Base-by-base conservation (phyloP, 257 asterid species). In the Capsicum chinense region DNA sequence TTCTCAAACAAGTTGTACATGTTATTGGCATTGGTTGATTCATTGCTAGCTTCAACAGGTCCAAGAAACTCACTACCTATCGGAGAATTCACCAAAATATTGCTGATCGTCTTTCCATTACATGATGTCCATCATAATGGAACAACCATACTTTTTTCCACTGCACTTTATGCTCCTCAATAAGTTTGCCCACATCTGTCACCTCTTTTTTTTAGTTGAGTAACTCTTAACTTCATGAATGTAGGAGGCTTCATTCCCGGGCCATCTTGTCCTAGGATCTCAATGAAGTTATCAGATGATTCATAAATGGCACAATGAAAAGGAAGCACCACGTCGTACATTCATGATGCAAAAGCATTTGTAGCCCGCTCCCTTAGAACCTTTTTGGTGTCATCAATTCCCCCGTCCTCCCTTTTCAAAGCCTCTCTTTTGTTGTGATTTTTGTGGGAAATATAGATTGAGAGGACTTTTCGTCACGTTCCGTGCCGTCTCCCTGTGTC, bases 71-170 rank as follows among this genome's bases (percentile, higher is more conserved):
- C 26, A 54, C 52, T 54, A 13, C 78, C 54, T 21, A 39, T 60
- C 11, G 59, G 76, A 19, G 78, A 58, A 54, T 81, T 63, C 48
- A 57, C 26, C 68, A 80, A 80, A 56, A 80, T 50, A 58, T 80
- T 57, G 39, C 57, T 9, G 16, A 58, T 33, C 48, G 26, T 59
- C 33, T 66, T 35, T 11, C 71, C 47, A 66, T 12, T 66, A 21
- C 9, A 39, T 63, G 69, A 3, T 21, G 9, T 13, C 70, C 70
- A 63, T 63, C 70, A 63, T 63, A 21, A 21, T 63, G 39, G 47
- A 66, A 13, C 73, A 33, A 11, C 42, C 42, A 63, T 3, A 63
- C 16, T 66, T 33, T 39, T 39, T 39, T 39, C 52, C 52, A 7
- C 7, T 37, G 19, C 52, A 68, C 6, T 14, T 16, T 37, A 68